phyloP scores from a whole-genome alignment of 31 red algal species.

The Pterothamnion heteromorphum region DNA sequence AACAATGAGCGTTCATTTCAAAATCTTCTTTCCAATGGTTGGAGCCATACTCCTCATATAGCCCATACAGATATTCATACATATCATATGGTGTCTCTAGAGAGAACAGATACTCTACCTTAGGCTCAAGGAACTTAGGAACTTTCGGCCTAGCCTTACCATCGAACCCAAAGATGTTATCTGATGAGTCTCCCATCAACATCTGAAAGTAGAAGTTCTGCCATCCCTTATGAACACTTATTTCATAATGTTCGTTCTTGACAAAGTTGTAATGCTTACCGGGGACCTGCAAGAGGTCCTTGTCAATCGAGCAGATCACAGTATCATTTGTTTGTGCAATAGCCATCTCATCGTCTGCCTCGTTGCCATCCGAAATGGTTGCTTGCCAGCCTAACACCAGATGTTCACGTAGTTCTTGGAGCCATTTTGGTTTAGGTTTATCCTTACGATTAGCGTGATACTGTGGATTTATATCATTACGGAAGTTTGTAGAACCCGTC shows the following conservation, averaged over 20 bases:
- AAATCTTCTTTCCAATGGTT: neutral
- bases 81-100: neutral
- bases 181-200: neutral
- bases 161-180: conserved; percentile 3
- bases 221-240: neutral
- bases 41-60: neutral
- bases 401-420: neutral
- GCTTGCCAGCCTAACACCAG: neutral
- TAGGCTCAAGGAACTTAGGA: too few relatives aligned
- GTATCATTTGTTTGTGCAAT: neutral
- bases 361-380: neutral
- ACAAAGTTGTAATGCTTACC: neutral
- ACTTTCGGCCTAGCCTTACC: neutral
- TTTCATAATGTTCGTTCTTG: neutral
- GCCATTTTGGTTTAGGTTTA: neutral
- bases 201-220: conserved; percentile 1
- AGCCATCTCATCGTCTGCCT: neutral
- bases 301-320: neutral
- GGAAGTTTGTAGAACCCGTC: neutral
- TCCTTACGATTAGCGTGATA: neutral
- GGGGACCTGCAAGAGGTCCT: neutral
- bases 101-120: too few relatives aligned
- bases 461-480: neutral
- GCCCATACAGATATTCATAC: neutral
- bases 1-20: neutral